Percentiles rank a stretch among this genome's conserved stretches.
These are phyloP conservation scores for Symbiodinium pilosum DNA, from an alignment of 73 alveolate species.

Conservation along the genomic window DNA sequence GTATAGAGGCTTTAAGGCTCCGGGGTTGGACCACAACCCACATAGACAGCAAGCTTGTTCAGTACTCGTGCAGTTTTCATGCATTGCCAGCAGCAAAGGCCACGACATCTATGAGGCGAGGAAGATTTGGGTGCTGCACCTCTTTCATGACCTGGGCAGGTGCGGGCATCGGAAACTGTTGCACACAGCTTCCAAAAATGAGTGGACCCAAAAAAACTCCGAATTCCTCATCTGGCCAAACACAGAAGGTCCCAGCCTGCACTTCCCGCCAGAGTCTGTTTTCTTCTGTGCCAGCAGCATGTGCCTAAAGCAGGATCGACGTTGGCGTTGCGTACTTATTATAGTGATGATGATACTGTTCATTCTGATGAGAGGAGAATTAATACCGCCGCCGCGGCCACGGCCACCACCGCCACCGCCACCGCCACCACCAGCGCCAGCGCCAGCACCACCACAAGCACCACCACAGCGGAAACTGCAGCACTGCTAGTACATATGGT, in stretches of 20 bases:
- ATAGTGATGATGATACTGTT: too few species aligned
- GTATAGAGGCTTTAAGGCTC: too few species aligned
- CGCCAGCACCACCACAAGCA: too few species aligned
- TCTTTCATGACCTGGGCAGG: constrained; percentile 54
- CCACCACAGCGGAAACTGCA: too few species aligned
- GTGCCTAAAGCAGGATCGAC: constrained; percentile 35
- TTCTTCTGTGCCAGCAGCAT: constrained; percentile 37
- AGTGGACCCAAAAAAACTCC: not conserved
- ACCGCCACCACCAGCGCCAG: not conserved
- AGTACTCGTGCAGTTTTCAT: too few species aligned
- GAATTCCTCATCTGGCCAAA: too few species aligned
- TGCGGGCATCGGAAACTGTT: too few species aligned
- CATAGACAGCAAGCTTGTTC: too few species aligned
- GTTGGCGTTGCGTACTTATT: too few species aligned
- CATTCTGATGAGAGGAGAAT: not conserved
- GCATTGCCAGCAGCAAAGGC: not conserved
- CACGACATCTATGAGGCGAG: constrained; percentile 36
- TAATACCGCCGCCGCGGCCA: not conserved
- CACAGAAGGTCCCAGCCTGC: constrained; percentile 6
- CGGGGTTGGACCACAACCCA: too few species aligned
- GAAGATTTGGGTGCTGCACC: constrained; percentile 50
- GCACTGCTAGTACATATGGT: too few species aligned
- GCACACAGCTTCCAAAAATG: not conserved
- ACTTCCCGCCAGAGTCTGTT: constrained; percentile 73
- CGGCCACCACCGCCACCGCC: not conserved